Conservation (phyloP, 129 eudicot species). For the Cynara cardunculus region DNA sequence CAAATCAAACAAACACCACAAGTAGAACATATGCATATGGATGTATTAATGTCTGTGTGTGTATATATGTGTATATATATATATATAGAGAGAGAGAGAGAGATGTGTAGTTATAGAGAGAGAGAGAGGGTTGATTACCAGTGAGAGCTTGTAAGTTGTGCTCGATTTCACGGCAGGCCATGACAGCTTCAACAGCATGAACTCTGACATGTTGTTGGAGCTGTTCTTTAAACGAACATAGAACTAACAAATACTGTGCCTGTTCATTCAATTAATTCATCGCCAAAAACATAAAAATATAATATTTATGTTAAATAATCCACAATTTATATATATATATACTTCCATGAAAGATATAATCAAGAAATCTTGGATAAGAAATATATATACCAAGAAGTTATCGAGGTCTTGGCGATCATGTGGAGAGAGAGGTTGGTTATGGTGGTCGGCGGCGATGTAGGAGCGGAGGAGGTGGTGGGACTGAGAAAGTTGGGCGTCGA, state of each 20-base stretch:
- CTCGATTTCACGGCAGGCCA: constrained; percentile 96
- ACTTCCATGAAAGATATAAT: no score
- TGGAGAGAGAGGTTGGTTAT: constrained; percentile 43
- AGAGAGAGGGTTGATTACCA: constrained; percentile 34
- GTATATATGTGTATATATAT: neutral
- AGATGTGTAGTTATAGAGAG: neutral
- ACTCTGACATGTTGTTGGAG: constrained; percentile 98
- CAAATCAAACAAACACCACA: constrained; percentile 4
- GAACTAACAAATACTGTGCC: constrained; percentile 84
- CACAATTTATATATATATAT: no score
- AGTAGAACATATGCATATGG: neutral
- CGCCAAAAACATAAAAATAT: neutral
- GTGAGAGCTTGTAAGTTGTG: constrained; percentile 80
- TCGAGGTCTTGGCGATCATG: constrained; percentile 93
- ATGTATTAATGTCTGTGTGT: neutral
- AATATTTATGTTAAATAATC: no score
- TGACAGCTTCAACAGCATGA: constrained; percentile 98
- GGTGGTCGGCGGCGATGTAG: constrained; percentile 51
- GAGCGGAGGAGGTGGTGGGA: constrained; percentile 63
- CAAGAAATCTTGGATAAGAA: neutral
- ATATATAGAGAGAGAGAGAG: neutral
- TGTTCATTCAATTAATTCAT: constrained; percentile 23
- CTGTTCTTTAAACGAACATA: constrained; percentile 88
- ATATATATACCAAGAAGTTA: constrained; percentile 61
- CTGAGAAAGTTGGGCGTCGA: constrained; percentile 76